Evolutionary conservation across 495 filamentous ascomycete species (phyloP), one percentile per base, ranked within the genome.

Genomic region (Collariella sp.): DNA sequence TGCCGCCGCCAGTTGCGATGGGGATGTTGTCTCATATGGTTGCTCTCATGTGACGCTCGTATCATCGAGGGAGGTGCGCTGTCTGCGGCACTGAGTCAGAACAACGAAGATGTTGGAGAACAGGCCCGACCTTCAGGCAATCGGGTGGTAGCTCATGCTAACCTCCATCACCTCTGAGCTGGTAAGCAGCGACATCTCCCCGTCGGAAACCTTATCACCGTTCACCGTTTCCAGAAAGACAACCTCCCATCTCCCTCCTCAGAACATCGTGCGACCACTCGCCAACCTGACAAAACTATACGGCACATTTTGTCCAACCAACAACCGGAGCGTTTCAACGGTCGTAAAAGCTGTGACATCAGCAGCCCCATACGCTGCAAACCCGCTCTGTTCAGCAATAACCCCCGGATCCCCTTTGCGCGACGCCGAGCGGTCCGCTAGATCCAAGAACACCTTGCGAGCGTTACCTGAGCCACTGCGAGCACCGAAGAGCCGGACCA

Each of bases 231-330:
- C 16, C 39, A 18, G 22, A 42, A 7, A 7, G 19, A 5, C 20
- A 42, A 18, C 5, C 38, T n/a, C 12, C 38, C 38, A 4, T 4
- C 15, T 1, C 19, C 7, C 0, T 15, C 16, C 35, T 70, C 72
- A 86, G 68, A 82, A 88, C 63, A 88, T 65, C 22, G 80, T 78
- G 55, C 85, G 68, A 15, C 86, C 87, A 57, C 83, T 83, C 7
- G 87, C 86, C 71, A 91, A 74, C 36, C 87, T 68, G 34, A 90
- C 87, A 72, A 93, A 93, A 68, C 88, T 88, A 72, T 88, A 90
- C 23, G 85, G 85, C 34, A 93, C 87, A 65, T 90, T 90, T 74
- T 89, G 84, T 15, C 88, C 87, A 9, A 91, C 86, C 9, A 93
- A 73, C 57, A 91, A 60, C 42, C 87, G 73, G 10, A 91, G 68